Base-by-base conservation (phyloP, 2,329 filamentous ascomycete species). In the Trichoderma koningiopsis region DNA sequence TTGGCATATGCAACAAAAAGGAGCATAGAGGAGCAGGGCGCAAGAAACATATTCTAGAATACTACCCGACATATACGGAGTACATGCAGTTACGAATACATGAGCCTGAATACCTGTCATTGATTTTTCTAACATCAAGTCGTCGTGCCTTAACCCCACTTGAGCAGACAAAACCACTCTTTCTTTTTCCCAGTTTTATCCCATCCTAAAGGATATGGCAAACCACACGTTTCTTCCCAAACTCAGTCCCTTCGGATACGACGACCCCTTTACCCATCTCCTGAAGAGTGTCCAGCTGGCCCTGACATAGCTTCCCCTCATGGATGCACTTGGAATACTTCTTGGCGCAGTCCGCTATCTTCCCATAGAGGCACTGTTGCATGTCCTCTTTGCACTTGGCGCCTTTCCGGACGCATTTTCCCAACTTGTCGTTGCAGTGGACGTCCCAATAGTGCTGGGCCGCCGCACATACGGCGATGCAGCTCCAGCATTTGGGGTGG, bases 21-120 rank as follows among this genome's bases (percentile, higher is more conserved):
- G 35, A 29, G 64, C 55, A 58, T 67, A 59, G 55, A 59, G 53
- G 55, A 49, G 64, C 53, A 67, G 31, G 55, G 63, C 19, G 53
- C 53, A 67, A 59, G 14, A 59, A 59, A 29, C 27, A 59, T n/a
- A 59, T 49, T 67, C 55, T 67, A 67, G 64, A 67, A 67, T 67
- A 67, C 55, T 67, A 67, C 55, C 35, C 31, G 55, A 67, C 40
- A 67, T 19, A 67, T 59, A 66, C 62, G 19, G 53, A 49, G 52
- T 47, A 67, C 37, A 67, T 59, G 53, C 64, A 49, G 43, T 59
- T 59, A 59, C 31, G 55, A 59, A 67, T 59, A 59, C 29, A 67
- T 47, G 56, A 43, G 55, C 55, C 53, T 67, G 49, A 16, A 67
- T 43, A 47, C 16, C 53, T 63, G 31, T 33, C 27, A 61, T 13